Percentiles rank a stretch among this genome's conserved stretches.
Evolutionary conservation across 495 filamentous ascomycete species (phyloP).

Genomic region (Daldinia caldariorum): DNA sequence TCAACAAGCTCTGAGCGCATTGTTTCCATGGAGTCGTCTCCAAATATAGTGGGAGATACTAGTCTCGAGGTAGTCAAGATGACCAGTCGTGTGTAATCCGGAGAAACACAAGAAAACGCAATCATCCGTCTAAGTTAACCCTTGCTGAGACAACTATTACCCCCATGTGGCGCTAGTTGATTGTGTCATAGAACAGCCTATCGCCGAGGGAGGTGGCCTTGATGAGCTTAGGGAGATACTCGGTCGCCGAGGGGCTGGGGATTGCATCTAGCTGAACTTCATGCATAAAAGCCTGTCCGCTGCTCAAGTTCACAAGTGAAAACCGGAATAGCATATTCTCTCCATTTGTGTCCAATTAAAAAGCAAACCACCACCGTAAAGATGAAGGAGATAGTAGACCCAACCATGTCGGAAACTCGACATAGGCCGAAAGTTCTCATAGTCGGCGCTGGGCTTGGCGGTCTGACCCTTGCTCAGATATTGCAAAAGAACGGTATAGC

Average conservation of each 20-base stretch:
- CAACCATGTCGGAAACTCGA: constrained; percentile 23
- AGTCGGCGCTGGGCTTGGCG: constrained; percentile 61
- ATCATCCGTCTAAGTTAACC: not conserved
- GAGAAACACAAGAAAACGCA: not conserved
- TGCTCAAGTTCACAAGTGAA: not conserved
- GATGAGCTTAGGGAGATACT: constrained; percentile 30
- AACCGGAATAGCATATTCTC: constrained; percentile 4
- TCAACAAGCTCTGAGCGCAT: too few species aligned
- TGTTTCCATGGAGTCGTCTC: too few species aligned
- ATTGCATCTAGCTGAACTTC: not conserved
- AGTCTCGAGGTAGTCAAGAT: not conserved
- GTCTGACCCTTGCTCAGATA: constrained; percentile 63
- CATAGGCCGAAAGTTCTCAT: constrained; percentile 53
- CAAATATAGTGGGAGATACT: too few species aligned
- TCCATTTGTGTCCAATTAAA: not conserved
- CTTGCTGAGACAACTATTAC: not conserved
- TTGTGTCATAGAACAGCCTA: not conserved
- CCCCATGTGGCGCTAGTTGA: not conserved
- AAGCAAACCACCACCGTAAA: not conserved
- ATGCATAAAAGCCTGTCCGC: constrained; percentile 26
- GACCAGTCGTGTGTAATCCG: not conserved
- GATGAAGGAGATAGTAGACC: constrained; percentile 38
- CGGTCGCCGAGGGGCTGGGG: constrained; percentile 28
- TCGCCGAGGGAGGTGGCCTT: not conserved
- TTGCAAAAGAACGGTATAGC: constrained; percentile 61